Evolutionary conservation across 2,329 filamentous ascomycete genomes (phyloP).

Genomic region (Byssothecium circinans): DNA sequence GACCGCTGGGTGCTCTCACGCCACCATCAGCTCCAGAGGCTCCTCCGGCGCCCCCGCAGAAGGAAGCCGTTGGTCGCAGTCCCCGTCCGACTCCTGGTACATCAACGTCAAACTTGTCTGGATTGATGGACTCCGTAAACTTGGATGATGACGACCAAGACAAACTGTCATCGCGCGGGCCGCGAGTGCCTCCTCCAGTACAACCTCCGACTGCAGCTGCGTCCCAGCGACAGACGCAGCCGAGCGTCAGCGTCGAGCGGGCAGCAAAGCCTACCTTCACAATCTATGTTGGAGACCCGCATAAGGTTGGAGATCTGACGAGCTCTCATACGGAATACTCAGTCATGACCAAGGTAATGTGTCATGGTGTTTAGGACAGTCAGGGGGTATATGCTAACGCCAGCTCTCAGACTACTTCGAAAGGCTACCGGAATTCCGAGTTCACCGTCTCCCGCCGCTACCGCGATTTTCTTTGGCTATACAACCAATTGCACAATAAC

Average conservation of each 20-base stretch:
- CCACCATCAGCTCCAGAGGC: conserved; percentile 55
- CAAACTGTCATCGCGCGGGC: conserved; percentile 49
- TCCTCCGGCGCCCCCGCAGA: conserved; percentile 67
- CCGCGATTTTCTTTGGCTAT: conserved; percentile 96
- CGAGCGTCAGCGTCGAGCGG: conserved; percentile 88
- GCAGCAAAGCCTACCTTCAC: conserved; percentile 89
- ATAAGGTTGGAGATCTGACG: conserved; percentile 95
- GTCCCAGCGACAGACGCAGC: conserved; percentile 59
- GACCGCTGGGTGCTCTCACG: conserved; percentile 71
- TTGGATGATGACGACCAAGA: conserved; percentile 68
- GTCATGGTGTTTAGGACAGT: conserved; percentile 7
- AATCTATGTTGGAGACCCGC: conserved; percentile 91
- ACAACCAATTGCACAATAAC: conserved; percentile 89
- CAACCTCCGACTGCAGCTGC: conserved; percentile 54
- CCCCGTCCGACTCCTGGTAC: conserved; percentile 57
- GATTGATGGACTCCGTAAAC: conserved; percentile 66
- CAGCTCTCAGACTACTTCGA: conserved; percentile 75
- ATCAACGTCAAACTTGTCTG: conserved; percentile 52
- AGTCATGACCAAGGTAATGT: conserved; percentile 80
- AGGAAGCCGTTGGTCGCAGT: conserved; percentile 59
- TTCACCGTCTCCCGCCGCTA: conserved; percentile 94
- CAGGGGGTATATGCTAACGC: not conserved
- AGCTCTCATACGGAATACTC: conserved; percentile 98
- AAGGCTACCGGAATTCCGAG: conserved; percentile 89
- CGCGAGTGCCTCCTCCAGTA: conserved; percentile 67